Evolutionary conservation across 805 yeast species (phyloP).

Genomic region (Starmerella bacillaris): DNA sequence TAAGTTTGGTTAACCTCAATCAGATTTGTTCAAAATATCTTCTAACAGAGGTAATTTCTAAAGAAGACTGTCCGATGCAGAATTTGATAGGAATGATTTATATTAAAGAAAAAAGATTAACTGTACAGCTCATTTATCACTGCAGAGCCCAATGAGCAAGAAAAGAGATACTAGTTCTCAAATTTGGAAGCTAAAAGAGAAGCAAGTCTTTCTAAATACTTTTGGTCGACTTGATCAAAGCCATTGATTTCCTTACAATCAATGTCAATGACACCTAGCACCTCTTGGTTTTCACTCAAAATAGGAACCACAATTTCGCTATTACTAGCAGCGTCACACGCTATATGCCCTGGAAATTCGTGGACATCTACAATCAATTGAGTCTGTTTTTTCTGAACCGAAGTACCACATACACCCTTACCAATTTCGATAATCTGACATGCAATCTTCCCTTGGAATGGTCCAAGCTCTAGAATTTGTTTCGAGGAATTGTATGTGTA

Average conservation of each 20-base stretch:
- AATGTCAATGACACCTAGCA: conserved; percentile 68
- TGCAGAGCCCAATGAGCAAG: no score
- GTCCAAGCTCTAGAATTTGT: conserved; percentile 54
- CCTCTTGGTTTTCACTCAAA: conserved; percentile 23
- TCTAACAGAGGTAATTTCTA: no score
- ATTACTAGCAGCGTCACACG: conserved; percentile 88
- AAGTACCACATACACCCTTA: conserved; percentile 81
- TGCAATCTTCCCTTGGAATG: conserved; percentile 93
- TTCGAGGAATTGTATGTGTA: conserved; percentile 36
- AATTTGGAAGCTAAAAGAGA: conserved; percentile 35
- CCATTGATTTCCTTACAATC: conserved; percentile 55
- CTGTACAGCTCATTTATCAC: no score
- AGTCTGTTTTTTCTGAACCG: conserved; percentile 41
- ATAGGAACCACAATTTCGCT: conserved; percentile 90
- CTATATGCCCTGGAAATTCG: conserved; percentile 78
- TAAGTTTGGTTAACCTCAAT: no score
- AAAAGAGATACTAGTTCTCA: conserved; percentile 5
- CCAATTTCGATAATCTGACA: conserved; percentile 71
- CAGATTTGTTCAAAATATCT: no score
- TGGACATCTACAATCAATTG: conserved; percentile 68
- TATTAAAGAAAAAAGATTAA: no score
- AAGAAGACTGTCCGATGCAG: no score
- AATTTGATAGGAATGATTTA: no score
- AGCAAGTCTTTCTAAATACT: conserved; percentile 44
- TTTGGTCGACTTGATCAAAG: conserved; percentile 46